These are phyloP conservation scores for Aspergillus ostianus DNA, from an alignment of 495 filamentous ascomycete species.

Conservation along the genomic window DNA sequence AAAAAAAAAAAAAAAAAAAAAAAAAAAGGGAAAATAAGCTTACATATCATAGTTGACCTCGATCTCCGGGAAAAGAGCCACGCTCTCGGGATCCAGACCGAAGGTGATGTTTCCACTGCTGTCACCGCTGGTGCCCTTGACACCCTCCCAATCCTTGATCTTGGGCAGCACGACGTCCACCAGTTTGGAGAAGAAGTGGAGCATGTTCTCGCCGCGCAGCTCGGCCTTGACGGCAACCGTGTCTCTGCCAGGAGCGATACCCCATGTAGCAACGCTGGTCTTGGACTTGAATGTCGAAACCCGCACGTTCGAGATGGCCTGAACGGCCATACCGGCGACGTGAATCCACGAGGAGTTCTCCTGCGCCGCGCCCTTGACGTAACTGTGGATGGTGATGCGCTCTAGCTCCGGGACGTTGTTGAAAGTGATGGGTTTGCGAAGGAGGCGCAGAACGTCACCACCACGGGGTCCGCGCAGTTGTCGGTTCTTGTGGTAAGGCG, in stretches of 20 bases:
- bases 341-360: constrained; percentile 68
- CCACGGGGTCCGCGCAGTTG: constrained; percentile 80
- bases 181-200: constrained; percentile 81
- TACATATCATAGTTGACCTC: constrained; percentile 88
- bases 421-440: constrained; percentile 77
- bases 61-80: constrained; percentile 86
- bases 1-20: too few relatives aligned
- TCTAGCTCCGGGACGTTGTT: constrained; percentile 79
- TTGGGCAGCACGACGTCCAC: constrained; percentile 86
- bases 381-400: constrained; percentile 76
- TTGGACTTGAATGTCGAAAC: constrained; percentile 66
- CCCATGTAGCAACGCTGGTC: constrained; percentile 63
- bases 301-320: constrained; percentile 80
- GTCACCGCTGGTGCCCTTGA: constrained; percentile 75
- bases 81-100: constrained; percentile 67
- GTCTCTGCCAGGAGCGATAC: constrained; percentile 50
- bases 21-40: constrained; percentile 34
- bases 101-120: constrained; percentile 82
- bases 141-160: constrained; percentile 91
- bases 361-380: constrained; percentile 59
- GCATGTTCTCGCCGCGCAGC: constrained; percentile 74
- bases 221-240: constrained; percentile 64
- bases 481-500: constrained; percentile 90
- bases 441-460: constrained; percentile 60
- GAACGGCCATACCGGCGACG: constrained; percentile 76